phyloP scores from a whole-genome alignment of 148 eudicot species.

The Dianthus caryophyllus region DNA sequence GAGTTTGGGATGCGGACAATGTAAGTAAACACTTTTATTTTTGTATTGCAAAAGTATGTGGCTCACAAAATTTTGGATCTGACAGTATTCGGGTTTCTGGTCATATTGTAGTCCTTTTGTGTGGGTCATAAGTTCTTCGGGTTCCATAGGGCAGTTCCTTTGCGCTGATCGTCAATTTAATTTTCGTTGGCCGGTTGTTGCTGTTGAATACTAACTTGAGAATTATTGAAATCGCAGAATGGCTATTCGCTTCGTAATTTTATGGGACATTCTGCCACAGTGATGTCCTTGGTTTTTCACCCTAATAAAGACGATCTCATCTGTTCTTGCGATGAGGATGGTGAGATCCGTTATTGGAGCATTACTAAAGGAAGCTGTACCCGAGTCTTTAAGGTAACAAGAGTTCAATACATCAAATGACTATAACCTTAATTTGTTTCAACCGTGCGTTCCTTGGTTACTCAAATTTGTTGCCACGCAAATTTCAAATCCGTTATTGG shows the following conservation, averaged over 20 bases:
- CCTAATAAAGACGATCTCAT: conserved; percentile 74
- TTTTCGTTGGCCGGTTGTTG: not conserved
- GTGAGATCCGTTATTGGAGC: conserved; percentile 83
- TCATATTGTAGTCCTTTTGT: too few relatives aligned
- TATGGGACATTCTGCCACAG: conserved; percentile 67
- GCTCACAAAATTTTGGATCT: too few relatives aligned
- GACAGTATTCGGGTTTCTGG: too few relatives aligned
- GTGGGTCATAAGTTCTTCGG: too few relatives aligned
- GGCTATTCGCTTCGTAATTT: conserved; percentile 66
- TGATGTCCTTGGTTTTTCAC: conserved; percentile 72
- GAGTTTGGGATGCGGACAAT: conserved; percentile 91
- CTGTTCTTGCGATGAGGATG: conserved; percentile 75
- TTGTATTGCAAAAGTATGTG: not conserved
- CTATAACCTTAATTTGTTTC: not conserved
- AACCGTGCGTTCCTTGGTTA: too few relatives aligned
- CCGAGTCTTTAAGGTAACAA: conserved; percentile 55
- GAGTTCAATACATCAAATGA: not conserved
- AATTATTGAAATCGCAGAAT: conserved; percentile 27
- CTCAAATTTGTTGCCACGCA: too few relatives aligned
- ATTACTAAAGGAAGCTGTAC: conserved; percentile 55
- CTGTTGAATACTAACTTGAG: not conserved
- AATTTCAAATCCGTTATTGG: too few relatives aligned
- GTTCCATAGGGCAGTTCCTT: too few relatives aligned
- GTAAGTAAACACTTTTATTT: conserved; percentile 36
- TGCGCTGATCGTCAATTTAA: not conserved